Evolutionary conservation across 2,329 filamentous ascomycete species (phyloP).

Genomic region (Fusarium sp.): DNA sequence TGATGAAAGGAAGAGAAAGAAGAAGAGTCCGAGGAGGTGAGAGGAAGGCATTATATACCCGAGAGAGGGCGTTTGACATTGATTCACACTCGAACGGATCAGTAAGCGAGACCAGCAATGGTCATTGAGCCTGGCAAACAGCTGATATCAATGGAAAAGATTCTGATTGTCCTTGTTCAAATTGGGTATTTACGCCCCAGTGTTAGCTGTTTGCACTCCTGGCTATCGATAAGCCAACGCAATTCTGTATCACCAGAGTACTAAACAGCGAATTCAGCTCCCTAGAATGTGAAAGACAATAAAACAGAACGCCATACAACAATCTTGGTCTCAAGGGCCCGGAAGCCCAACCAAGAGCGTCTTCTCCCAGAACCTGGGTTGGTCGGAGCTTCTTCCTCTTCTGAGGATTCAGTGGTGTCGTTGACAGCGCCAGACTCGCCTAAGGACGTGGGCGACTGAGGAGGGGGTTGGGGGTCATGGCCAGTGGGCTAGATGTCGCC

Average conservation of each 20-base stretch:
- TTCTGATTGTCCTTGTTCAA: neutral
- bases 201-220: neutral
- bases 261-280: neutral
- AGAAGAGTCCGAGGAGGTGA: neutral
- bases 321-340: neutral
- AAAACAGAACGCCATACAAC: neutral
- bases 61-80: neutral
- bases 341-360: no score
- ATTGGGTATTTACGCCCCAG: neutral
- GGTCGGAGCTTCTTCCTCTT: no score
- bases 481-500: no score
- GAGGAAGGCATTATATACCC: neutral
- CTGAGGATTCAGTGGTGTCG: no score
- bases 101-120: neutral
- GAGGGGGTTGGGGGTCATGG: no score
- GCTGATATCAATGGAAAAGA: neutral
- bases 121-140: neutral
- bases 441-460: no score
- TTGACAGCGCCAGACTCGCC: no score
- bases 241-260: neutral
- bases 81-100: neutral
- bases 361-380: no score
- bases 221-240: neutral
- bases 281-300: neutral
- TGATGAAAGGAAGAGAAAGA: neutral